phyloP scores from a whole-genome alignment of 352 stramenopile genomes.

The Discostella stelligera region DNA sequence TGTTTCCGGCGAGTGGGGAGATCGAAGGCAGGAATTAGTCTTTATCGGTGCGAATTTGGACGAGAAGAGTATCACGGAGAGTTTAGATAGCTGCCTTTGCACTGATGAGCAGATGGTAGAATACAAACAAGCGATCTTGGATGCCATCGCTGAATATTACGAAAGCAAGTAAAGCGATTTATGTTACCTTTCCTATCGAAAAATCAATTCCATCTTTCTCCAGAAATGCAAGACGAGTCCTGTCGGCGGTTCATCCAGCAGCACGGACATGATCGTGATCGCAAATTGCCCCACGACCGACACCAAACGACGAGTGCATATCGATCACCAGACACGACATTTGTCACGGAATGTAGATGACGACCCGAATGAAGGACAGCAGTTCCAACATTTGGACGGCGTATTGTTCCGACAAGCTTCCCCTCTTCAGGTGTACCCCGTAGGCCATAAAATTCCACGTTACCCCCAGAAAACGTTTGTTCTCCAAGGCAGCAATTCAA shows the following conservation, averaged over 20 bases:
- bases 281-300: conserved; percentile 52
- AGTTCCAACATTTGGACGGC: conserved; percentile 52
- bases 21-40: conserved; percentile 74
- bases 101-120: conserved; percentile 19
- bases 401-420: conserved; percentile 48
- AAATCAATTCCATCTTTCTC: conserved; percentile 65
- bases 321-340: conserved; percentile 62
- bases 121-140: conserved; percentile 20
- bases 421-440: conserved; percentile 50
- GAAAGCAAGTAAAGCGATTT: neutral
- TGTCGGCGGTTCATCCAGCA: conserved; percentile 70
- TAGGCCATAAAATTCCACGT: conserved; percentile 67
- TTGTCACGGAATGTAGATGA: conserved; percentile 72
- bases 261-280: conserved; percentile 62
- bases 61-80: conserved; percentile 6
- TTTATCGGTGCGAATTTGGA: conserved; percentile 46
- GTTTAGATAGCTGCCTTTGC: conserved; percentile 12
- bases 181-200: neutral
- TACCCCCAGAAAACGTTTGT: conserved; percentile 59
- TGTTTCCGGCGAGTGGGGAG: conserved; percentile 46
- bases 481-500: conserved; percentile 77
- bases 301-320: conserved; percentile 76
- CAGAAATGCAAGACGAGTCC: conserved; percentile 61
- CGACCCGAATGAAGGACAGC: conserved; percentile 71
- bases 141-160: conserved; percentile 27